phyloP scores from a whole-genome alignment of 768 basidiomycete species.

The Naematelia aurantialba region DNA sequence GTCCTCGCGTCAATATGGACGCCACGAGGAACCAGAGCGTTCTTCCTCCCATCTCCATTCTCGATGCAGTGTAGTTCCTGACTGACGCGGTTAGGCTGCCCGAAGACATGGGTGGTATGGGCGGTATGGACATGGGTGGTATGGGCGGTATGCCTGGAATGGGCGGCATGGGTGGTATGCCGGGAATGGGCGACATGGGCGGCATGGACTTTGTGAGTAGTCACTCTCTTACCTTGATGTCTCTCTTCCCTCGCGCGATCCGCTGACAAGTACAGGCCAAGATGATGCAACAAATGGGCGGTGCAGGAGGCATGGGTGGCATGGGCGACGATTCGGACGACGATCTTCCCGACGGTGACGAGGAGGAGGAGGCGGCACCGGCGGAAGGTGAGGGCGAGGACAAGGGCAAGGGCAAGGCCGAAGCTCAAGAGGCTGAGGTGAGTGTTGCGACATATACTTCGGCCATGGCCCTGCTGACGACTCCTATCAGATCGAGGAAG shows the following conservation, averaged over 20 bases:
- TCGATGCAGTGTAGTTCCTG: too few species aligned
- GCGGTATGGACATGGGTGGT: slow-evolving; percentile 27
- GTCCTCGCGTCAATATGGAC: too few species aligned
- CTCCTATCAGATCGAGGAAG: slow-evolving; percentile 21
- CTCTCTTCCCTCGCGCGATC: neutral
- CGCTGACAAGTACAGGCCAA: slow-evolving; percentile 29
- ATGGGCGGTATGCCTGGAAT: slow-evolving; percentile 29
- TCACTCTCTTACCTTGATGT: neutral
- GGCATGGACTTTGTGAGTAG: slow-evolving; percentile 47
- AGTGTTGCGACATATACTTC: neutral
- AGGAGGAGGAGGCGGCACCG: slow-evolving; percentile 29
- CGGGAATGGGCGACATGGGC: slow-evolving; percentile 40
- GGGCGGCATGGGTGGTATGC: slow-evolving; percentile 45
- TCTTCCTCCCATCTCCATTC: too few species aligned
- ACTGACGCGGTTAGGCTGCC: slow-evolving; percentile 7
- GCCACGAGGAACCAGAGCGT: too few species aligned
- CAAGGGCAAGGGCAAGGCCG: slow-evolving; percentile 33
- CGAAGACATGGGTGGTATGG: slow-evolving; percentile 32
- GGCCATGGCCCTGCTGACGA: slow-evolving; percentile 2
- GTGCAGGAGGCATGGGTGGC: slow-evolving; percentile 29
- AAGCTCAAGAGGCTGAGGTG: neutral
- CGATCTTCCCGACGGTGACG: slow-evolving; percentile 34
- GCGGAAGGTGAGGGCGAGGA: slow-evolving; percentile 34
- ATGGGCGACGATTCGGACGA: slow-evolving; percentile 26
- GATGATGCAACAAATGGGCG: slow-evolving; percentile 46